A percentile compares a stretch with the other conserved stretches of the same genome.
Conservation (phyloP, 2,329 filamentous ascomycete genomes). For the Colletotrichum paranaense region DNA sequence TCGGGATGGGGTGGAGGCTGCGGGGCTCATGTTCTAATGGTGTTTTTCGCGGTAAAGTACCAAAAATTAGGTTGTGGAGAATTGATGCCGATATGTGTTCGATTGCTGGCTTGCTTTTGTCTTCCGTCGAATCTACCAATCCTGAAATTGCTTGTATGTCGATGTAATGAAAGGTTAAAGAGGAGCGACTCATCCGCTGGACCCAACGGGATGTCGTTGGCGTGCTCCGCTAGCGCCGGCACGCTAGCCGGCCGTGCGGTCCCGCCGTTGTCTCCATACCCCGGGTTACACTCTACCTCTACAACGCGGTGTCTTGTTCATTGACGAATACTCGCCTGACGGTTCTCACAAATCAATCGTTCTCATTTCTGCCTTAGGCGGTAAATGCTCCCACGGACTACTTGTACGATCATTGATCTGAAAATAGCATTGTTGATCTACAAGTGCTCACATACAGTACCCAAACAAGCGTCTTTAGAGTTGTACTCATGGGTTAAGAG, state of each 20-base stretch:
- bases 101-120: not conserved
- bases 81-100: too few species aligned
- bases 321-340: not conserved
- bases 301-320: not conserved
- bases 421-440: not conserved
- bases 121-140: not conserved
- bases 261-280: constrained; percentile 5
- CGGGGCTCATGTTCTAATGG: not conserved
- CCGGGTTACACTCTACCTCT: not conserved
- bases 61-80: not conserved
- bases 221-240: constrained; percentile 21
- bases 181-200: not conserved
- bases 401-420: not conserved
- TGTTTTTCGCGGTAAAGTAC: not conserved
- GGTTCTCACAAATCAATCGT: too few species aligned
- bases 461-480: not conserved
- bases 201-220: constrained; percentile 24
- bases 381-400: not conserved
- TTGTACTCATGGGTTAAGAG: not conserved
- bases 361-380: too few species aligned
- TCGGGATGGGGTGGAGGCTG: not conserved
- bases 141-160: not conserved
- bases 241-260: constrained; percentile 20
- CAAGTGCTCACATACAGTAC: not conserved
- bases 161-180: not conserved